Percentiles rank a stretch among this genome's conserved stretches.
These are phyloP conservation scores for Scutellaria galericulata DNA, from an alignment of 257 asterid genomes.

Conservation along the genomic window DNA sequence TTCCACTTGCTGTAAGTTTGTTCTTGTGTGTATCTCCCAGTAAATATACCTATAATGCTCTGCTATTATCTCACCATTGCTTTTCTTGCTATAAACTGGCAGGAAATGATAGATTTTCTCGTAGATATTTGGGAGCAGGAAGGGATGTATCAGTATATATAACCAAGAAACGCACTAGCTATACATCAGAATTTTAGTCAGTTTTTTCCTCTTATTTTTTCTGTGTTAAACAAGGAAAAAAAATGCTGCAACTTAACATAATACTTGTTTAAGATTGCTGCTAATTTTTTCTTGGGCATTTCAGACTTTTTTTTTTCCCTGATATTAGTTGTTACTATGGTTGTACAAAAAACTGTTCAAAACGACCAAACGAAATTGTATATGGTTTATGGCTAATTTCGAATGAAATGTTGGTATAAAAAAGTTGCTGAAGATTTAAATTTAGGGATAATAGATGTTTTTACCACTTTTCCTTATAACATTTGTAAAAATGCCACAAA, in stretches of 20 bases:
- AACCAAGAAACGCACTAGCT: conserved; percentile 42
- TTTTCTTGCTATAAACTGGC: conserved; percentile 32
- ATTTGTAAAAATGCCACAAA: no score
- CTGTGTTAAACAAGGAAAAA: neutral
- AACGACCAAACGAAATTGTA: no score
- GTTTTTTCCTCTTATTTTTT: conserved; percentile 10
- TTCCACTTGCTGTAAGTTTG: conserved; percentile 78
- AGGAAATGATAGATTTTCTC: conserved; percentile 89
- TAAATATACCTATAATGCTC: neutral
- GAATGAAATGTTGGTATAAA: no score
- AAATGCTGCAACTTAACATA: neutral
- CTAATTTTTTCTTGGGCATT: conserved; percentile 15
- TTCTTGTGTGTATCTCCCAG: neutral
- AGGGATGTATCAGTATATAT: conserved; percentile 63
- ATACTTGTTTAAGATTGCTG: conserved; percentile 2
- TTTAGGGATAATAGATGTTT: no score
- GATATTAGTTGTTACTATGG: neutral
- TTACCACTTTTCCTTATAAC: no score
- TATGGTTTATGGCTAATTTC: no score
- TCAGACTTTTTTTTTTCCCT: neutral
- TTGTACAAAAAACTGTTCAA: neutral
- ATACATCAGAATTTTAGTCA: neutral
- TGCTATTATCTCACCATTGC: conserved; percentile 20
- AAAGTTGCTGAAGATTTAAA: no score
- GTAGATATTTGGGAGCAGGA: conserved; percentile 89